Base-by-base conservation (phyloP, 2,329 filamentous ascomycete genomes). In the Fusarium miscanthi region DNA sequence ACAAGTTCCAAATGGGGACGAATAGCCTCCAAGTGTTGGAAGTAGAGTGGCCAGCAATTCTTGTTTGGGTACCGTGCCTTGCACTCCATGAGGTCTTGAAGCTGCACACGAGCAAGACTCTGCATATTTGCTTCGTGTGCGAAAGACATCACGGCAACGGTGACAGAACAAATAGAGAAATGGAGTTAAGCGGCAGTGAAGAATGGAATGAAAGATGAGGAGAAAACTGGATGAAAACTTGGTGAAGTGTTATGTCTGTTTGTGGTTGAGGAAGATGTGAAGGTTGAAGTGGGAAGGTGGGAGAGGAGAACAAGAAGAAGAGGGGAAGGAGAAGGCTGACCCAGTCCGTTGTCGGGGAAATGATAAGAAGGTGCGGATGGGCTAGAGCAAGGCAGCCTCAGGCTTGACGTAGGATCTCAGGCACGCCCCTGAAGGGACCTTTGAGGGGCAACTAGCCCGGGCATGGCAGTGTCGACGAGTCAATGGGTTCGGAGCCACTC, bases 101-200 rank as follows among this genome's bases (percentile, higher is more conserved):
- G 52, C 30, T 62, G 59, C 6, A 23, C 1, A 8, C 9, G 25
- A 6, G 59, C 59, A 19, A 8, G 3, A 2, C 16, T 4, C 33
- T 45, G 59, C 40, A 40, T 16, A 3, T 27, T 8, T 4, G 31
- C 49, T 2, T 58, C 33, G 2, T 8, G 2, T 5, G 4, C 16
- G 8, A 12, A 13, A 35, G 25, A 6, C 59, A 62, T 62, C 7
- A 9, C 8, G 9, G 35, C 41, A 21, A 25, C 7, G 17, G 9
- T 6, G 11, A 13, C 12, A 17, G 23, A 14, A 23, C 3, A 37
- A 11, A 6, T 37, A 13, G 33, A 21, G 31, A 5, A 4, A 25
- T 6, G 5, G 8, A 1, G 17, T 27, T 27, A 0, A 33, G 17
- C n/a, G 27, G 9, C 13, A 19, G 17, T 9, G 17, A 1, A 2